Conservation (phyloP, 495 filamentous ascomycete genomes). For the Aspergillus bertholletiae region DNA sequence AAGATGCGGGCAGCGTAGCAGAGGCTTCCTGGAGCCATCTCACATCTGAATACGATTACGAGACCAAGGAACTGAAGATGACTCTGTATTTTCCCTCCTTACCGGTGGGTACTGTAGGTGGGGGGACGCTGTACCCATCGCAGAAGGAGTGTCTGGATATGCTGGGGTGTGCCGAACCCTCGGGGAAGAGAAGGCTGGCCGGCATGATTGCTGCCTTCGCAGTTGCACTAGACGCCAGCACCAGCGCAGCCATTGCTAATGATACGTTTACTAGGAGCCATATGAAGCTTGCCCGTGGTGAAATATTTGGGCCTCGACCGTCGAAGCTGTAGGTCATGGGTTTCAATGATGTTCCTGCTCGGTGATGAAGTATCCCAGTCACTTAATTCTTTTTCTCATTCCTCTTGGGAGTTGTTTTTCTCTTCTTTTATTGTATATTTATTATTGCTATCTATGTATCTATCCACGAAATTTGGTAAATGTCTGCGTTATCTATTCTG, state of each 20-base stretch:
- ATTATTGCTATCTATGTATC: too few relatives aligned
- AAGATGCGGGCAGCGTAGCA: slow-evolving; percentile 8
- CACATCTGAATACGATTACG: slow-evolving; percentile 2
- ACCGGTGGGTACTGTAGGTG: slow-evolving; percentile 9
- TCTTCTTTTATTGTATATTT: too few relatives aligned
- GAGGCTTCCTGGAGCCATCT: slow-evolving; percentile 16
- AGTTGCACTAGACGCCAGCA: slow-evolving; percentile 14
- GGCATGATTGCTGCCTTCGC: slow-evolving; percentile 13
- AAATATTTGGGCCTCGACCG: background rate
- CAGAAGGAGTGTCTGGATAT: slow-evolving; percentile 13
- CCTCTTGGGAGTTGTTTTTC: too few relatives aligned
- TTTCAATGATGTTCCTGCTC: too few relatives aligned
- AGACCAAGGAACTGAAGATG: slow-evolving; percentile 2
- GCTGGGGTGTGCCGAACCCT: slow-evolving; percentile 8
- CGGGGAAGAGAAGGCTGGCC: slow-evolving; percentile 11
- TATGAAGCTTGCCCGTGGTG: slow-evolving; percentile 4
- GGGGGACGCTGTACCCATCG: slow-evolving; percentile 8
- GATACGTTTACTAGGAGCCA: slow-evolving; percentile 14
- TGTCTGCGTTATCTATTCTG: too few relatives aligned
- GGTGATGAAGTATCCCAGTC: too few relatives aligned
- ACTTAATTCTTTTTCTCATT: too few relatives aligned
- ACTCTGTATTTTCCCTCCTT: slow-evolving; percentile 12
- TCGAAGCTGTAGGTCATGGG: background rate
- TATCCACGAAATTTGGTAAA: too few relatives aligned
- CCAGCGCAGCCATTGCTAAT: slow-evolving; percentile 6